These are phyloP conservation scores for Termitomyces sp. DNA, from an alignment of 768 basidiomycete species.

Conservation along the genomic window DNA sequence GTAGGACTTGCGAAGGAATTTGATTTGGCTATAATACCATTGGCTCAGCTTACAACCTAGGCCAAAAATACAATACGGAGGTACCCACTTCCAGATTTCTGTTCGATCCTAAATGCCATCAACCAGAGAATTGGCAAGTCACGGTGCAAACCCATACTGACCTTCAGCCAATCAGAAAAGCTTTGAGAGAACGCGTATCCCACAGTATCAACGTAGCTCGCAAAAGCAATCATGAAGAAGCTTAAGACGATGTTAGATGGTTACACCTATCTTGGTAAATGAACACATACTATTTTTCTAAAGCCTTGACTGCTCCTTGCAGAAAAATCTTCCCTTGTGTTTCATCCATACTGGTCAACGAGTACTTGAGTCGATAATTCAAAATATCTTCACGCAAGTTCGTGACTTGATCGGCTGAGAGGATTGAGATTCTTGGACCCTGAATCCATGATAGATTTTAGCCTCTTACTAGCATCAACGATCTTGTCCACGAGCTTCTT, in stretches of 20 bases:
- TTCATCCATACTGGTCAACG: constrained; percentile 71
- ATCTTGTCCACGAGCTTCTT: constrained; percentile 89
- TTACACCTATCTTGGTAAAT: neutral
- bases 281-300: constrained; percentile 85
- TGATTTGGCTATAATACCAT: constrained; percentile 62
- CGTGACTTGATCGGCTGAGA: constrained; percentile 80
- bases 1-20: constrained; percentile 74
- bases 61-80: neutral
- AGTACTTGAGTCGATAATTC: constrained; percentile 77
- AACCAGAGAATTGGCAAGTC: neutral
- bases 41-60: neutral
- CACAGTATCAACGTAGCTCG: constrained; percentile 74
- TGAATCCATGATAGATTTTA: neutral
- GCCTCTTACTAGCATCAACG: constrained; percentile 61
- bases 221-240: constrained; percentile 93
- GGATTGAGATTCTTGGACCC: neutral
- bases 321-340: constrained; percentile 53
- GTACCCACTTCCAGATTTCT: constrained; percentile 87
- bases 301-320: constrained; percentile 62
- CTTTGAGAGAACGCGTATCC: constrained; percentile 49
- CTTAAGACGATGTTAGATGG: constrained; percentile 28
- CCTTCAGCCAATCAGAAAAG: constrained; percentile 88
- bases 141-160: constrained; percentile 20
- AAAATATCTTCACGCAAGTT: constrained; percentile 91
- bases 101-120: constrained; percentile 51